Conservation (phyloP, 306 rosid species). For the Phaseolus lunatus region DNA sequence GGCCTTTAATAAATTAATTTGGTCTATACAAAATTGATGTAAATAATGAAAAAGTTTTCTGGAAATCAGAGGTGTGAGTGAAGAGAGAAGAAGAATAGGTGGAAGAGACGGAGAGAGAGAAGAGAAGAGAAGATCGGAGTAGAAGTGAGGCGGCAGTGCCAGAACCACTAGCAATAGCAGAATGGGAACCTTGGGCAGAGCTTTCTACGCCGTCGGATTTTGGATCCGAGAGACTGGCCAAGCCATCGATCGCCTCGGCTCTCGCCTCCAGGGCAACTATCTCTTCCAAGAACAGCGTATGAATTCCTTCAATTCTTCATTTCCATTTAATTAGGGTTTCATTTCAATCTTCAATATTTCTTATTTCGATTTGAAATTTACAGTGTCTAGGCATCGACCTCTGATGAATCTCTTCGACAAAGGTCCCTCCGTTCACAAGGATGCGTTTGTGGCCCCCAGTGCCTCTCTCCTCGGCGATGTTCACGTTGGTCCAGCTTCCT, state of each 20-base stretch:
- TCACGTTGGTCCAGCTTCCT: slow-evolving; percentile 74
- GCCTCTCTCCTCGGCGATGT: slow-evolving; percentile 88
- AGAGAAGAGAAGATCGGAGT: slow-evolving; percentile 5
- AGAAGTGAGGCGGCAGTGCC: background rate
- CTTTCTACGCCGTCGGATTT: slow-evolving; percentile 90
- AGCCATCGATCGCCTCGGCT: slow-evolving; percentile 93
- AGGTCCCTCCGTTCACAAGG: slow-evolving; percentile 75
- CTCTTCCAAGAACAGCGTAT: slow-evolving; percentile 88
- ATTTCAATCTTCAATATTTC: background rate
- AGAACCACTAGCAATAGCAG: background rate
- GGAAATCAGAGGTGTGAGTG: background rate
- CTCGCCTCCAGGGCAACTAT: slow-evolving; percentile 87
- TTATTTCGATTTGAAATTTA: background rate
- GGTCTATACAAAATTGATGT: background rate
- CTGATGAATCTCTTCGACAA: slow-evolving; percentile 87
- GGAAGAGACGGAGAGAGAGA: background rate
- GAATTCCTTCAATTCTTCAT: background rate
- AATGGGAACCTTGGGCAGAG: slow-evolving; percentile 90
- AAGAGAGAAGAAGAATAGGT: background rate
- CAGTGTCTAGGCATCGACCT: slow-evolving; percentile 94
- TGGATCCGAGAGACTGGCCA: slow-evolving; percentile 99
- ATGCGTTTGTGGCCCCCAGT: slow-evolving; percentile 91
- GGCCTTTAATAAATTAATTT: no score
- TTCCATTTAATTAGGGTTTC: background rate
- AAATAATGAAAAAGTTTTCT: background rate